phyloP scores from a whole-genome alignment of 768 basidiomycete genomes.

The Tricholoma sp. region DNA sequence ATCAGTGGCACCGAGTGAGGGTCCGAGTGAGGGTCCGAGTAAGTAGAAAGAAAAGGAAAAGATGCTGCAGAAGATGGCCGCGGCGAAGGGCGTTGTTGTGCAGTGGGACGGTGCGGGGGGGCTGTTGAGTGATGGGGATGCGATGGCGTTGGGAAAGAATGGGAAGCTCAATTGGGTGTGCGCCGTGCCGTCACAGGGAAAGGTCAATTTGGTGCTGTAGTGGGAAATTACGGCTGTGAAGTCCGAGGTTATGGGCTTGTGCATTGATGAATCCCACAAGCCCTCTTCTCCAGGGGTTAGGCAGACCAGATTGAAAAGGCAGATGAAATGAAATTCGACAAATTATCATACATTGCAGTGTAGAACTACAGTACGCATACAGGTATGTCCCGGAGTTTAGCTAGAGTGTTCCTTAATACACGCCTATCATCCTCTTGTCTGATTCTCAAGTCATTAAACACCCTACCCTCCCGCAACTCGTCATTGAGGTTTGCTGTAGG shows the following conservation, averaged over 20 bases:
- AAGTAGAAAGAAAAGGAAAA: neutral
- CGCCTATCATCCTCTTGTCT: neutral
- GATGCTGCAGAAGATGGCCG: too few relatives aligned
- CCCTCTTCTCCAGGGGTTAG: too few relatives aligned
- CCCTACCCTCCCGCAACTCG: neutral
- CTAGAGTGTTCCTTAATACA: neutral
- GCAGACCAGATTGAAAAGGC: too few relatives aligned
- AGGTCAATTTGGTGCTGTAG: neutral
- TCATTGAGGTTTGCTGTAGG: neutral
- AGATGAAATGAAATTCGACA: too few relatives aligned
- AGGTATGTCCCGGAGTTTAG: neutral
- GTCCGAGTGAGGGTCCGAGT: too few relatives aligned
- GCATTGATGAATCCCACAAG: too few relatives aligned
- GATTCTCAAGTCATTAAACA: neutral
- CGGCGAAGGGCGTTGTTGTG: slow-evolving; percentile 1
- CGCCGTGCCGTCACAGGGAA: neutral
- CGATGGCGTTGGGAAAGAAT: neutral
- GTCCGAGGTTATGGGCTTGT: too few relatives aligned
- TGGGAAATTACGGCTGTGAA: neutral
- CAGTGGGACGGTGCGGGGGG: slow-evolving; percentile 3
- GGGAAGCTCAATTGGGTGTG: neutral
- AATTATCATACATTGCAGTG: too few relatives aligned
- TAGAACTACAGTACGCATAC: neutral
- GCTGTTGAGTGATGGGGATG: neutral
- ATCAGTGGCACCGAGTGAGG: too few relatives aligned